Evolutionary conservation across 2,329 filamentous ascomycete genomes (phyloP).

Genomic region (Acrodontium crateriforme): DNA sequence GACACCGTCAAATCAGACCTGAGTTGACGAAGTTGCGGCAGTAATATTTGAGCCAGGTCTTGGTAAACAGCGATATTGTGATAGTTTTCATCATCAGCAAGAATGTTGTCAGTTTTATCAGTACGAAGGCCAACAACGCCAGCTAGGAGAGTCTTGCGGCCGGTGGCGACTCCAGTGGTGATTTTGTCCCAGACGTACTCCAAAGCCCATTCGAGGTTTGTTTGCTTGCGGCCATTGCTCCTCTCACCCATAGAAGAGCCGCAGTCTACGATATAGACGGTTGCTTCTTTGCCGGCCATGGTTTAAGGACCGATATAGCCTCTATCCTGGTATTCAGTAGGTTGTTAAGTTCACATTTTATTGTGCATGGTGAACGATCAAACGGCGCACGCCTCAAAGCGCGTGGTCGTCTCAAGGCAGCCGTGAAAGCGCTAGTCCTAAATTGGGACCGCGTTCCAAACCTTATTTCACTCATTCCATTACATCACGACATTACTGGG

Average conservation of each 20-base stretch:
- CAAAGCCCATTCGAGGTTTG: slow-evolving; percentile 80
- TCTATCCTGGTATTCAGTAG: too few relatives aligned
- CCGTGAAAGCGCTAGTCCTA: too few relatives aligned
- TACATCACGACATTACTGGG: too few relatives aligned
- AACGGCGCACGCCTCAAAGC: too few relatives aligned
- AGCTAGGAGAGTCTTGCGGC: slow-evolving; percentile 58
- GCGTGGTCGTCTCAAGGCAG: too few relatives aligned
- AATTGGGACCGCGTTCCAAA: too few relatives aligned
- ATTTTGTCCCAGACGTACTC: slow-evolving; percentile 93
- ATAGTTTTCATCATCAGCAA: slow-evolving; percentile 57
- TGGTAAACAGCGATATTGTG: slow-evolving; percentile 65
- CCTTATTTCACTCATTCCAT: too few relatives aligned
- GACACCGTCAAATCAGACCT: slow-evolving; percentile 53
- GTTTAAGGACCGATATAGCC: too few relatives aligned
- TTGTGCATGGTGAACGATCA: too few relatives aligned
- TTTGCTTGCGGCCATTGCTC: slow-evolving; percentile 56
- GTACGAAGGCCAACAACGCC: slow-evolving; percentile 78
- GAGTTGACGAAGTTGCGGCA: slow-evolving; percentile 56
- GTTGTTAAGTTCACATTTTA: too few relatives aligned
- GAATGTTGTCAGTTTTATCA: slow-evolving; percentile 55
- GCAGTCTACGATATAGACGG: slow-evolving; percentile 81
- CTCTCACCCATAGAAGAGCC: slow-evolving; percentile 69
- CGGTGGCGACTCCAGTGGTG: slow-evolving; percentile 54
- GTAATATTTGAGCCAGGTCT: slow-evolving; percentile 47
- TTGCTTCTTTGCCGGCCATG: slow-evolving; percentile 94